These are phyloP conservation scores for Ceratocystis ficicola DNA, from an alignment of 2,329 filamentous ascomycete species.

Conservation along the genomic window DNA sequence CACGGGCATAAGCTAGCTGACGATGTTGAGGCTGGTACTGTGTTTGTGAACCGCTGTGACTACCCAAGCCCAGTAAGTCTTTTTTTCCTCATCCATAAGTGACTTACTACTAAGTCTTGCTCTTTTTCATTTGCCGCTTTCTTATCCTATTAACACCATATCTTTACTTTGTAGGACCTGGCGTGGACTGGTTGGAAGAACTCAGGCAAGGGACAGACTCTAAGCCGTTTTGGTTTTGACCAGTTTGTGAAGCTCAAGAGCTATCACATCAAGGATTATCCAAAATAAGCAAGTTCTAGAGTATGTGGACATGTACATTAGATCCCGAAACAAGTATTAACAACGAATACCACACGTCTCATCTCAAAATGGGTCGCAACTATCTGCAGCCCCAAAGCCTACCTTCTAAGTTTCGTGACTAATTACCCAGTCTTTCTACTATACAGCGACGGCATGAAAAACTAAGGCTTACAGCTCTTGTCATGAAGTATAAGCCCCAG, in stretches of 20 bases:
- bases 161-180: slow-evolving; percentile 49
- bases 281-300: slow-evolving; percentile 36
- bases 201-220: slow-evolving; percentile 79
- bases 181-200: slow-evolving; percentile 99
- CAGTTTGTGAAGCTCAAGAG: slow-evolving; percentile 95
- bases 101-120: slow-evolving; percentile 8
- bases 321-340: background rate
- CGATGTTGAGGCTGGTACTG: slow-evolving; percentile 79
- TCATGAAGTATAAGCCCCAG: too few relatives aligned
- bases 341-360: background rate
- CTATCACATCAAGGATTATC: slow-evolving; percentile 78
- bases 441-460: too few relatives aligned
- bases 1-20: slow-evolving; percentile 66
- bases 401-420: too few relatives aligned
- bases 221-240: slow-evolving; percentile 85
- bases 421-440: too few relatives aligned
- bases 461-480: too few relatives aligned
- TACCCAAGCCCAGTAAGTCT: slow-evolving; percentile 74
- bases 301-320: background rate
- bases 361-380: background rate
- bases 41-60: slow-evolving; percentile 91
- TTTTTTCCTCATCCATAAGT: slow-evolving; percentile 16
- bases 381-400: too few relatives aligned
- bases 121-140: slow-evolving; percentile 17
- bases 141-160: slow-evolving; percentile 23